Conservation (phyloP, 306 rosid genomes). For the Alnus glutinosa region DNA sequence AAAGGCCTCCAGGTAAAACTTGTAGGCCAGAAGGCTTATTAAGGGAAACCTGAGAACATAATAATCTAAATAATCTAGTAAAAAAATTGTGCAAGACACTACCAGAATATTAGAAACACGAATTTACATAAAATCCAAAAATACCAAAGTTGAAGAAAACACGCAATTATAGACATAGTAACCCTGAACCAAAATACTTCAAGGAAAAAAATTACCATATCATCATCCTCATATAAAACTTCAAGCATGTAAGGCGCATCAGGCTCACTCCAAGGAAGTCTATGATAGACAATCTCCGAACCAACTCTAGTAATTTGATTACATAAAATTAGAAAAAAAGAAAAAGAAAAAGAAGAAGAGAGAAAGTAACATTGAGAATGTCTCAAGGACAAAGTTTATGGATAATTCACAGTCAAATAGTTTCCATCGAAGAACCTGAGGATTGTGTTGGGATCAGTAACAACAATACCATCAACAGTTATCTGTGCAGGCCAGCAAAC, state of each 20-base stretch:
- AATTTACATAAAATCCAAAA: background rate
- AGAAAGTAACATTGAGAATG: conserved; percentile 9
- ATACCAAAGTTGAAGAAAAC: background rate
- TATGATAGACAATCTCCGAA: conserved; percentile 70
- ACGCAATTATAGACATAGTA: conserved; percentile 2
- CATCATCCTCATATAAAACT: conserved; percentile 74
- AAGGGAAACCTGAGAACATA: conserved; percentile 67
- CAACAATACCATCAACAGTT: conserved; percentile 55
- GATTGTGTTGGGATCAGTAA: conserved; percentile 57
- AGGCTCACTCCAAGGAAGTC: conserved; percentile 91
- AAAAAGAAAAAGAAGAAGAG: no score
- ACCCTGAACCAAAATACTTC: background rate
- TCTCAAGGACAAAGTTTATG: background rate
- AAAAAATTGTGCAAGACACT: background rate
- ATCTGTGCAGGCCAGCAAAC: conserved; percentile 55
- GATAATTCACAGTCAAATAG: background rate
- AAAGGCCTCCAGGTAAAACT: conserved; percentile 96
- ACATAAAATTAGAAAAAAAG: conserved; percentile 6
- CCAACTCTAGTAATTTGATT: conserved; percentile 45
- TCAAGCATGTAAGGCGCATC: conserved; percentile 68
- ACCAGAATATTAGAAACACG: background rate
- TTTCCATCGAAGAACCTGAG: conserved; percentile 55
- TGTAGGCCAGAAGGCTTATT: conserved; percentile 91
- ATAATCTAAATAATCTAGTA: background rate
- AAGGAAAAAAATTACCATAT: conserved; percentile 48